Percentiles rank a stretch among this genome's conserved stretches.
Conservation (phyloP, 2,329 filamentous ascomycete genomes). For the Onygenales sp. region DNA sequence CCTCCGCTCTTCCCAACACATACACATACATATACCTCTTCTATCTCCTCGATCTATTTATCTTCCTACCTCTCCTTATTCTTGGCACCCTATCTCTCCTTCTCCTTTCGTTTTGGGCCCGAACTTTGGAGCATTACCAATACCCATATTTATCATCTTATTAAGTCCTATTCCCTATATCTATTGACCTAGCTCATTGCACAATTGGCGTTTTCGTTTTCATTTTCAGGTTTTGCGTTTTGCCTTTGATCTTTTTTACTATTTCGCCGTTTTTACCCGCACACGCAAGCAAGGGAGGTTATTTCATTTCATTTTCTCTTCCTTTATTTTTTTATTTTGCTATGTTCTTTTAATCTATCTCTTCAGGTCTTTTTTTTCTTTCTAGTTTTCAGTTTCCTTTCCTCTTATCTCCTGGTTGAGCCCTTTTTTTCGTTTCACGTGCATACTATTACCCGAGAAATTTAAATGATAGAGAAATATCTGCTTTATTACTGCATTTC, state of each 20-base stretch:
- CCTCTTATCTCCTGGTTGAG: too few relatives aligned
- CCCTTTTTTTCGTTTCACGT: too few relatives aligned
- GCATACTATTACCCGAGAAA: too few relatives aligned
- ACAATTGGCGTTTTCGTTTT: not conserved
- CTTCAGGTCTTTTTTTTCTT: slow-evolving; percentile 4
- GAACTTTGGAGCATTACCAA: too few relatives aligned
- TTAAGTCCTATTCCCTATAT: not conserved
- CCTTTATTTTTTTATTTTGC: slow-evolving; percentile 11
- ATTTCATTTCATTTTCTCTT: slow-evolving; percentile 5
- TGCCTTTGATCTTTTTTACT: slow-evolving; percentile 7
- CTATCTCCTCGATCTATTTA: too few relatives aligned
- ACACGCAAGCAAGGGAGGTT: not conserved
- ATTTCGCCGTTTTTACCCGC: slow-evolving; percentile 2
- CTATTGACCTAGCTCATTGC: not conserved
- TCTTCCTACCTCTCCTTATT: too few relatives aligned
- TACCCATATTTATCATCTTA: not conserved
- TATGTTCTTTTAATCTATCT: slow-evolving; percentile 7
- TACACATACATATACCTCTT: too few relatives aligned
- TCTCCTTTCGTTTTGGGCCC: too few relatives aligned
- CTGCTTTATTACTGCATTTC: not conserved
- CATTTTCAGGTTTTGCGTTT: slow-evolving; percentile 4
- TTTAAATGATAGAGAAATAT: slow-evolving; percentile 11
- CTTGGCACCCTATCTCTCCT: too few relatives aligned
- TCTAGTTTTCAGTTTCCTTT: not conserved
- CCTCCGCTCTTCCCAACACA: too few relatives aligned